A percentile compares a stretch with the other conserved stretches of the same genome.
phyloP scores from a whole-genome alignment of 2,329 filamentous ascomycete species.

The Fusarium armeniacum region DNA sequence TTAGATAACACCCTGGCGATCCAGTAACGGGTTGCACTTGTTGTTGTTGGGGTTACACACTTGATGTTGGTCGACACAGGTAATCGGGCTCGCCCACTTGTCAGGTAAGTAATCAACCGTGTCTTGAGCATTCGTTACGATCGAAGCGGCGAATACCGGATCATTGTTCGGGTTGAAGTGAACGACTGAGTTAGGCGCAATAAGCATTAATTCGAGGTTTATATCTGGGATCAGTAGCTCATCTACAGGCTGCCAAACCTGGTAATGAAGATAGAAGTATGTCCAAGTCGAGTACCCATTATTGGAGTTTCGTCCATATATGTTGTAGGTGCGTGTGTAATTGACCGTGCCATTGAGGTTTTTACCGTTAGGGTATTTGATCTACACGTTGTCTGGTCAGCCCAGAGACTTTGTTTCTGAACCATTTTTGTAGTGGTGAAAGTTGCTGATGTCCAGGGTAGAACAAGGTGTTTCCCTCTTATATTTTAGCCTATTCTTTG shows the following conservation, averaged over 20 bases:
- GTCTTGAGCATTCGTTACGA: neutral
- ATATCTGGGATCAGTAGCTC: neutral
- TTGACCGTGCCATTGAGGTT: neutral
- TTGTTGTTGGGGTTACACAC: neutral
- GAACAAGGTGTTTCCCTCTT: neutral
- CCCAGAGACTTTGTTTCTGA: neutral
- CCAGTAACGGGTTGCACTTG: neutral
- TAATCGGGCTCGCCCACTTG: neutral
- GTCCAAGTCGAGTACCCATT: neutral
- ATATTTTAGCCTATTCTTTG: neutral
- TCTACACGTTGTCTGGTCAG: neutral
- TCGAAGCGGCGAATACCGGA: neutral
- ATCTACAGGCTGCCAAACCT: neutral
- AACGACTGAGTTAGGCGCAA: neutral
- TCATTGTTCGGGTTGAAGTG: neutral
- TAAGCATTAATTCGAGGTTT: neutral
- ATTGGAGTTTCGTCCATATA: neutral
- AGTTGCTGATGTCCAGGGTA: neutral
- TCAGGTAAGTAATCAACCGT: fast-evolving
- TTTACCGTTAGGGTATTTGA: neutral
- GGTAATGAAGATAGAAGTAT: neutral
- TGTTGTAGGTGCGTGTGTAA: neutral
- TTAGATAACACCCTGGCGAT: neutral
- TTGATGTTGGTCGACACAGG: neutral
- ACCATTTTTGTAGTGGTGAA: neutral